Evolutionary conservation across 768 basidiomycete species (phyloP).

Genomic region (Leccinum pellstonianum): DNA sequence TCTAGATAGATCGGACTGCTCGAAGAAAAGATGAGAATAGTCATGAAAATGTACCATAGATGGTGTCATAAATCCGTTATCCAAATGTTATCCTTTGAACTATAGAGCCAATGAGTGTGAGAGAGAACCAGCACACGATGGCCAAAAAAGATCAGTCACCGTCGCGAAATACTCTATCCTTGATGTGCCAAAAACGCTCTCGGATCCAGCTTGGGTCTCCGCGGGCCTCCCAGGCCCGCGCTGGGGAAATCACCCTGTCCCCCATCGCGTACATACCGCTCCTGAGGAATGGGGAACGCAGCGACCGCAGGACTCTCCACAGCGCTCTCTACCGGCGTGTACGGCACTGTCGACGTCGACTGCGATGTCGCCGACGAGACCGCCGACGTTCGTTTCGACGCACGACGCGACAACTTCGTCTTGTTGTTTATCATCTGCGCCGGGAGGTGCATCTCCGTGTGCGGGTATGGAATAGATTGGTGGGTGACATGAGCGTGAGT

Average conservation of each 20-base stretch:
- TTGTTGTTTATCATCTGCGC: conserved; percentile 14
- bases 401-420: conserved; percentile 14
- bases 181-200: conserved; percentile 40
- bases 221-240: conserved; percentile 34
- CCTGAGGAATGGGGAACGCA: conserved; percentile 28
- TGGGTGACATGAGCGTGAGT: conserved; percentile 26
- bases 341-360: conserved; percentile 45
- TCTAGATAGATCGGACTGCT: background rate
- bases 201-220: conserved; percentile 36
- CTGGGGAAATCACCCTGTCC: conserved; percentile 36
- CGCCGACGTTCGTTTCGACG: conserved; percentile 34
- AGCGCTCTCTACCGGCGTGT: conserved; percentile 35
- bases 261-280: conserved; percentile 32
- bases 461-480: conserved; percentile 27
- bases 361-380: conserved; percentile 45
- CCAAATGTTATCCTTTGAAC: background rate
- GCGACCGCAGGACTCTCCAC: conserved; percentile 27
- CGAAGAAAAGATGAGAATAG: background rate
- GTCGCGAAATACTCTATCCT: conserved; percentile 1
- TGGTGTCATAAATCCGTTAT: background rate
- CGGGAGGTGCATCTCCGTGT: conserved; percentile 29
- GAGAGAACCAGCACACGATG: background rate
- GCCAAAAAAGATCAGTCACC: background rate
- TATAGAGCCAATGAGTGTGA: background rate
- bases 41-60: background rate